Base-by-base conservation (phyloP, 176 grass and related monocot species). In the Hyparrhenia diplandra region DNA sequence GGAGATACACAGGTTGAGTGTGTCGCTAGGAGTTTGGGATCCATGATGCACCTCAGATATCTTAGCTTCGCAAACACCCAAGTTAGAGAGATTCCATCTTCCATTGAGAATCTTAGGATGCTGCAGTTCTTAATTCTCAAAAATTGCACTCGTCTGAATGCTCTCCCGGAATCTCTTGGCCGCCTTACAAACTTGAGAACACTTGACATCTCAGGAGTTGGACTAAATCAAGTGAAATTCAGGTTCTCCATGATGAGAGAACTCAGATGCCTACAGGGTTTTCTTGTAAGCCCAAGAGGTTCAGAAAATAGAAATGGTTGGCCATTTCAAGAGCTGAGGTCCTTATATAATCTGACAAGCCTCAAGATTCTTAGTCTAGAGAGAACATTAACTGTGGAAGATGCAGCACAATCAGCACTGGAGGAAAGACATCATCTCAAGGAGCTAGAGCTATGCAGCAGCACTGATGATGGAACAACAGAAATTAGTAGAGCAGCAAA, bases 111-210 rank as follows among this genome's bases (percentile, higher is more conserved):
- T 72, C 85, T 91, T 20, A 82, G 13, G 71, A 88, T 88, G 82
- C 64, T 94, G 13, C 88, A 86, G 69, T 94, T 91, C 74, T 86
- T 94, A 71, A 77, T 77, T 36, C 84, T 90, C 13, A 75, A 78
- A 40, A 86, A 81, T 6, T 93, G 91, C 35, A 62, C 28, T 73
- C 27, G 18, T 43, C 85, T 93, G 21, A 64, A 41, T 51, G 1
- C 41, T 52, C 87, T 90, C 34, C 61, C 91, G 13, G 73, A 83
- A 73, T 74, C 30, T 14, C 21, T 93, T 27, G 81, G 79, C 3
- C 76, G 69, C 39, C 75, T 93, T 52, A 64, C 37, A 79, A 79
- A 85, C 6, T 55, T 93, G 88, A 93, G 85, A 74, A 75, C 77
- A 61, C 88, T 93, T 27, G 91, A 93, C 39, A 80, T 93, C 4